phyloP scores from a whole-genome alignment of 805 yeast genomes.

The Candida ponderosae region DNA sequence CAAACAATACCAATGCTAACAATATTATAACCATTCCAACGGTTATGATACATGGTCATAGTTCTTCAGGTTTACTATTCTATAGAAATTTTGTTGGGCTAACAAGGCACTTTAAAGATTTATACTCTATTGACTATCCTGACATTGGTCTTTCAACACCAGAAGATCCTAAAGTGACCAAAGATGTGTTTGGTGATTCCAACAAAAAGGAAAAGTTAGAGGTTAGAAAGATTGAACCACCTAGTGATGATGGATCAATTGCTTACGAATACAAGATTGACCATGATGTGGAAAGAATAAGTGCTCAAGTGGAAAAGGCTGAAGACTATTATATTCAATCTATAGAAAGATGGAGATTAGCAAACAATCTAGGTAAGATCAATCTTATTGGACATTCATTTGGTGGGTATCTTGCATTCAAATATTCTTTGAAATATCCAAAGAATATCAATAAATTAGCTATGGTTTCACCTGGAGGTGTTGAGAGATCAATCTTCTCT shows the following conservation, averaged over 20 bases:
- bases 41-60: conserved; percentile 83
- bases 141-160: conserved; percentile 65
- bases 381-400: conserved; percentile 71
- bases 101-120: conserved; percentile 36
- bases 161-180: background rate
- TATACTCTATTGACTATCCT: conserved; percentile 65
- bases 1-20: conserved; percentile 2
- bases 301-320: conserved; percentile 25
- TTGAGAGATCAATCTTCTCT: conserved; percentile 62
- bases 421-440: conserved; percentile 56
- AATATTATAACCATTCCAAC: conserved; percentile 24
- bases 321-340: conserved; percentile 52
- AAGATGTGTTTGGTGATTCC: conserved; percentile 1
- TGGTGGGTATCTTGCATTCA: conserved; percentile 68
- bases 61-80: conserved; percentile 82
- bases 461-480: conserved; percentile 71
- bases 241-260: background rate
- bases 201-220: conserved; percentile 29
- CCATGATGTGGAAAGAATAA: conserved; percentile 12
- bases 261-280: conserved; percentile 4
- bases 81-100: conserved; percentile 58
- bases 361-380: conserved; percentile 40
- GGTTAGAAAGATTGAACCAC: conserved; percentile 11
- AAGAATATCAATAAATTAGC: conserved; percentile 43
- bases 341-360: conserved; percentile 57